Evolutionary conservation across 129 eudicot genomes (phyloP).

Genomic region (Centella asiatica): DNA sequence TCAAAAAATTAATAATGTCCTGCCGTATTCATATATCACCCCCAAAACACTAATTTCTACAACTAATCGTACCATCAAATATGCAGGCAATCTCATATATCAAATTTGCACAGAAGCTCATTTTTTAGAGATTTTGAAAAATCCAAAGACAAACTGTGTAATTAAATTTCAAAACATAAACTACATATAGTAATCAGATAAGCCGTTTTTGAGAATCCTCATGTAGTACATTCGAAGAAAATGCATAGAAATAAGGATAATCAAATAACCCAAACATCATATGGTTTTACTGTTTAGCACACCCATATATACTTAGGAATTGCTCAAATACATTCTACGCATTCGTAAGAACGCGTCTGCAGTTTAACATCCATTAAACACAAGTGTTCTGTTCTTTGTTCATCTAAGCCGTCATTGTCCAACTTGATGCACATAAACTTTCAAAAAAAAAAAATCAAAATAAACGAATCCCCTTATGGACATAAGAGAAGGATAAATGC

Average conservation of each 20-base stretch:
- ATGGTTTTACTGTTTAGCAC: background rate
- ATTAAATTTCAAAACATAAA: too few species aligned
- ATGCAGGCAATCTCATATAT: background rate
- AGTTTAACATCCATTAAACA: too few species aligned
- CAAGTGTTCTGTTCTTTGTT: background rate
- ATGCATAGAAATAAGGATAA: background rate
- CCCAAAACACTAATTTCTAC: background rate
- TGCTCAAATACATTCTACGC: too few species aligned
- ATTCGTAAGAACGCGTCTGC: too few species aligned
- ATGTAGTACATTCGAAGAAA: too few species aligned
- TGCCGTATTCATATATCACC: conserved; percentile 1
- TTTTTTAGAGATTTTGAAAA: too few species aligned
- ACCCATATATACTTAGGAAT: background rate
- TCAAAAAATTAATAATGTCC: background rate
- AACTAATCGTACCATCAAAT: background rate
- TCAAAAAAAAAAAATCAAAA: background rate
- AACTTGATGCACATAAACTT: background rate
- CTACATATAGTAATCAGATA: too few species aligned
- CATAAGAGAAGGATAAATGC: background rate
- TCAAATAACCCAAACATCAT: too few species aligned
- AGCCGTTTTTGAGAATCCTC: background rate
- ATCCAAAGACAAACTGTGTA: too few species aligned
- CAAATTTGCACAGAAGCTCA: background rate
- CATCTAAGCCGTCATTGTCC: background rate
- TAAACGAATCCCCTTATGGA: background rate